Evolutionary conservation across 148 eudicot species (phyloP).

Genomic region (Drosera capensis): DNA sequence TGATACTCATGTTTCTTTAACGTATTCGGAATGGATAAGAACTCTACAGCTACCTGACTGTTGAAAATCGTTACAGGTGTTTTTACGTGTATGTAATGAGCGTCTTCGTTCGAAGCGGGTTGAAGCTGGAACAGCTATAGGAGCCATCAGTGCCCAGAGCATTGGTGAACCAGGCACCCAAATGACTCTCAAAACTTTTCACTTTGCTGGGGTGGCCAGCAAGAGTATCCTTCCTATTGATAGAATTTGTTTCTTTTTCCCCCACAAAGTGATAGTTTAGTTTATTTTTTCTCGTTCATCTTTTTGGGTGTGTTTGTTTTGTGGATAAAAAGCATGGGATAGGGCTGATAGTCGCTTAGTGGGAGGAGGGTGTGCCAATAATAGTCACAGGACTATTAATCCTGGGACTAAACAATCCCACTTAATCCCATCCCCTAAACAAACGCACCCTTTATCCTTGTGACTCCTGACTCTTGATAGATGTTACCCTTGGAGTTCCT

Average conservation of each 20-base stretch:
- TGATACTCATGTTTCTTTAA: too few species aligned
- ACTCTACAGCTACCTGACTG: background rate
- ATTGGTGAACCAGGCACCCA: conserved; percentile 99
- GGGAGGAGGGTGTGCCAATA: too few species aligned
- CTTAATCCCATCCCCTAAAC: too few species aligned
- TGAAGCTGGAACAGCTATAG: conserved; percentile 90
- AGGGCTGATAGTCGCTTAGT: background rate
- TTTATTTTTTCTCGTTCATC: background rate
- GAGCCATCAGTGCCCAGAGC: conserved; percentile 99
- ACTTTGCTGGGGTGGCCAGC: conserved; percentile 99
- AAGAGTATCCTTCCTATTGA: conserved; percentile 90
- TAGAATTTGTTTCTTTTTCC: background rate
- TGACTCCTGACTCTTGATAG: conserved; percentile 39
- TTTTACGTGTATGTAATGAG: conserved; percentile 56
- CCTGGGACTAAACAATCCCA: too few species aligned
- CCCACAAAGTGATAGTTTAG: too few species aligned
- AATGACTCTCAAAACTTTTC: conserved; percentile 95
- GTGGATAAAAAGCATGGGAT: background rate
- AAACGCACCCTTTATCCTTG: too few species aligned
- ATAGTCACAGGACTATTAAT: too few species aligned
- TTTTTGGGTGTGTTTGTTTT: background rate
- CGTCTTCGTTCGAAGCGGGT: conserved; percentile 68
- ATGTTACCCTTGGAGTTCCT: conserved; percentile 98
- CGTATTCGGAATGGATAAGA: background rate
- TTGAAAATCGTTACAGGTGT: conserved; percentile 33